phyloP scores from a whole-genome alignment of 805 yeast genomes.

The Lipomyces yamadae region DNA sequence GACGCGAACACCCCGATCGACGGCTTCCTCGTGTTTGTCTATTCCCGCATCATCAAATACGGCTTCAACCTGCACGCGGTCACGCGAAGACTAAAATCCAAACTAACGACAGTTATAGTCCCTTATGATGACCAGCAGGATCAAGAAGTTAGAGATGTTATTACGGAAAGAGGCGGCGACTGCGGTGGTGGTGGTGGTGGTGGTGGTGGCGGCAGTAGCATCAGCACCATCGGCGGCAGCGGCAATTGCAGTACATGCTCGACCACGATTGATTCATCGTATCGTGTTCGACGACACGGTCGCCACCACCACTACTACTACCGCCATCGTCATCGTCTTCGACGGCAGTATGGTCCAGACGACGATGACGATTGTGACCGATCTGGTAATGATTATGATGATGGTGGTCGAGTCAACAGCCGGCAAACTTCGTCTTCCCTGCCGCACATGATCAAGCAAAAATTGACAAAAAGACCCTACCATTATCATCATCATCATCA shows the following conservation, averaged over 20 bases:
- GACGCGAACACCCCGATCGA: slow-evolving; percentile 1
- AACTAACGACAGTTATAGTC: background rate
- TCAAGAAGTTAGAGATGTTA: background rate
- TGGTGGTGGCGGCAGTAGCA: too few relatives aligned
- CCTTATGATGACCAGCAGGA: background rate
- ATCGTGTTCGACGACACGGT: background rate
- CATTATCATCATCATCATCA: too few relatives aligned
- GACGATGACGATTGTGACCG: background rate
- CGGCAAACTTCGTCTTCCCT: background rate
- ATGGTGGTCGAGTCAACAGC: background rate
- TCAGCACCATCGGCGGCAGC: too few relatives aligned
- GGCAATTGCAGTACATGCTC: background rate
- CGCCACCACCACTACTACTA: too few relatives aligned
- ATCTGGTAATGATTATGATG: background rate
- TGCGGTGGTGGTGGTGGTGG: too few relatives aligned
- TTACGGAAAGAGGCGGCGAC: background rate
- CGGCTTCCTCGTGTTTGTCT: slow-evolving; percentile 6
- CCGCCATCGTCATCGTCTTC: too few relatives aligned
- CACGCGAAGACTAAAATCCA: background rate
- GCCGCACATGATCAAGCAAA: background rate
- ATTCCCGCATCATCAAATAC: slow-evolving; percentile 17
- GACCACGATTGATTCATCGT: background rate
- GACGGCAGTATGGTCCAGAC: background rate
- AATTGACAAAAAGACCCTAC: background rate
- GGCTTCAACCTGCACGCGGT: background rate